Evolutionary conservation across 179 eudicot genomes (phyloP), one percentile per base, ranked within the genome.

Genomic region (Spergularia azorica): DNA sequence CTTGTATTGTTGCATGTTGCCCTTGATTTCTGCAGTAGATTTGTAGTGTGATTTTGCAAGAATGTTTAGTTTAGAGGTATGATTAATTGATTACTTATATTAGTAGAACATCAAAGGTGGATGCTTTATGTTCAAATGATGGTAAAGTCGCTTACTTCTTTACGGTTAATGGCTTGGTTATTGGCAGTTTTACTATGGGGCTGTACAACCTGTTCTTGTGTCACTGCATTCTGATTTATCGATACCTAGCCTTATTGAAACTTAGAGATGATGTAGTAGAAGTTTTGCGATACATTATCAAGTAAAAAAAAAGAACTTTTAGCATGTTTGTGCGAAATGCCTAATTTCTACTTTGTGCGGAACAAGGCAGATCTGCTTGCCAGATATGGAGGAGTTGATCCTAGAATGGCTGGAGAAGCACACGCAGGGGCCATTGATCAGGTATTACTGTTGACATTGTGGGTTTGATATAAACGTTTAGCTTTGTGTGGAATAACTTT

Each of bases 321-420:
- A 39, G 56, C 18, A 13, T 67, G 59, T 60, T 71, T 60, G 9
- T n/a, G 48, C 51, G 12, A 70, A 43, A 54, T 64, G 57, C 57
- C 76, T 77, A 70, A 78, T 59, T 70, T 62, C 63, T 38, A 16
- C 38, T n/a, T 73, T 70, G 38, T 70, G 51, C 81, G 79, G 72
- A 79, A 81, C 83, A 89, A 95, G 99, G 97, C 97, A 86, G 97
- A 95, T 85, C 77, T 95, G 85, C 99, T 95, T 79, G 97, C 81
- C 15, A 85, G 72, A 75, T 95, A 90, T 87, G 99, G 99, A 81
- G 98, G 99, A 78, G 98, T 95, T 86, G 88, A 94, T 75, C 99
- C 99, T 56, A 93, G 93, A 86, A 93, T 91, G 98, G 97, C 99
- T 5, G 97, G 87, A 88, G 99, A 95, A 84, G 98, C 97, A 64